Evolutionary conservation across 805 yeast genomes (phyloP).

Genomic region (Wickerhamomyces mucosus): DNA sequence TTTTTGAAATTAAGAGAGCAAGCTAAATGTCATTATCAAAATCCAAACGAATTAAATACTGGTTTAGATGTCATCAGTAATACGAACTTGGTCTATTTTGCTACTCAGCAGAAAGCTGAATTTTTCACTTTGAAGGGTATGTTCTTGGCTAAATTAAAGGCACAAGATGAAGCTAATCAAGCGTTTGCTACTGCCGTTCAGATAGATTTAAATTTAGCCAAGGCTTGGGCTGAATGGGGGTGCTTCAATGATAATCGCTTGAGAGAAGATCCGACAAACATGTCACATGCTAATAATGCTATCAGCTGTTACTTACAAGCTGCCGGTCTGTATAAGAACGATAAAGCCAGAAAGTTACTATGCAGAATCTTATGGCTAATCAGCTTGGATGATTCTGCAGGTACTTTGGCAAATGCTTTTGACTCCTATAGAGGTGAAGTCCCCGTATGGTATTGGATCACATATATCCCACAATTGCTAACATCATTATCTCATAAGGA

Average conservation of each 20-base stretch:
- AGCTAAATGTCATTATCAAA: conserved; percentile 95
- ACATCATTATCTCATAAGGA: conserved; percentile 87
- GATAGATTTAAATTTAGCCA: conserved; percentile 85
- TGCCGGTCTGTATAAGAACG: conserved; percentile 89
- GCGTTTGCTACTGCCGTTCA: conserved; percentile 98
- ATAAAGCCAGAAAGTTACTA: conserved; percentile 77
- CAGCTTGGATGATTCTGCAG: conserved; percentile 78
- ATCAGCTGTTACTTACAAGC: conserved; percentile 95
- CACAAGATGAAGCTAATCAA: conserved; percentile 91
- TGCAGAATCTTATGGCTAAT: conserved; percentile 92
- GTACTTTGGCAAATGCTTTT: conserved; percentile 77
- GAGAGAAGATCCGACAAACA: conserved; percentile 73
- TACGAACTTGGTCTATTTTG: conserved; percentile 92
- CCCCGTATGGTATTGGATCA: conserved; percentile 99
- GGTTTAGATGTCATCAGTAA: conserved; percentile 96
- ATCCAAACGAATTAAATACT: conserved; percentile 80
- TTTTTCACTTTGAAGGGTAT: conserved; percentile 96
- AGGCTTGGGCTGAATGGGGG: conserved; percentile 99
- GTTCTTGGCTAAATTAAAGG: conserved; percentile 87
- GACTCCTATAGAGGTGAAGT: conserved; percentile 91
- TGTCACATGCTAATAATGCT: conserved; percentile 84
- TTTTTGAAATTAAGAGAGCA: conserved; percentile 92
- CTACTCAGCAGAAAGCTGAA: conserved; percentile 96
- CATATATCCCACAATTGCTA: conserved; percentile 88
- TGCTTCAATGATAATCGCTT: conserved; percentile 82